Evolutionary conservation across 306 rosid species (phyloP).

Genomic region (Dalbergia cochinchinensis): DNA sequence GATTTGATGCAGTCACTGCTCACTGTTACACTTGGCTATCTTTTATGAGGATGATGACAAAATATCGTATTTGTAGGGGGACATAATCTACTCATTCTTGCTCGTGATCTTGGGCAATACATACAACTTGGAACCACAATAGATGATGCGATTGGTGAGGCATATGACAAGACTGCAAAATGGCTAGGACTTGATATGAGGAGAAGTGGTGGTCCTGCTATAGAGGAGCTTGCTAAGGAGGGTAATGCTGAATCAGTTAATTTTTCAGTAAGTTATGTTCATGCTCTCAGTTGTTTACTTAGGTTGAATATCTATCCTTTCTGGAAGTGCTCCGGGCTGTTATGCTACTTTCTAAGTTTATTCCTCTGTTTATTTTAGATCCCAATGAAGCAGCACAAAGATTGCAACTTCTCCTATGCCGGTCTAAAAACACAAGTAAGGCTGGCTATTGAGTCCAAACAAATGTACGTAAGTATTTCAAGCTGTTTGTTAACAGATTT

Average conservation of each 20-base stretch:
- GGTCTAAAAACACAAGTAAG: conserved; percentile 99
- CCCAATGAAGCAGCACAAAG: conserved; percentile 99
- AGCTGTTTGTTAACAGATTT: conserved; percentile 34
- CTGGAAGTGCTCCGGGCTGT: conserved; percentile 19
- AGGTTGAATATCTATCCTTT: conserved; percentile 1
- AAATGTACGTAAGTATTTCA: conserved; percentile 67
- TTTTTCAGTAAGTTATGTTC: conserved; percentile 68
- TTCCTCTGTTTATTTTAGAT: conserved; percentile 53
- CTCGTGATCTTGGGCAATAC: conserved; percentile 89
- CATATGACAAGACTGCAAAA: conserved; percentile 94
- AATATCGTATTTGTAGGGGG: conserved; percentile 66
- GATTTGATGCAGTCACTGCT: conserved; percentile 1
- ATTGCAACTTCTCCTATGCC: conserved; percentile 96
- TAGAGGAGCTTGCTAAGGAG: conserved; percentile 91
- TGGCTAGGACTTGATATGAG: conserved; percentile 99
- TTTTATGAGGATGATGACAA: conserved; percentile 34
- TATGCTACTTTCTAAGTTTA: conserved; percentile 43
- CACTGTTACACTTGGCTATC: conserved; percentile 31
- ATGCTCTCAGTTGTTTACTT: not conserved
- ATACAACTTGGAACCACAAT: conserved; percentile 94
- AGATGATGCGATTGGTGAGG: conserved; percentile 98
- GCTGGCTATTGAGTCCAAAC: conserved; percentile 85
- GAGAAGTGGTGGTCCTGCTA: conserved; percentile 98
- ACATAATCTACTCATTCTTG: conserved; percentile 87
- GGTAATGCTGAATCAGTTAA: conserved; percentile 80